These are phyloP conservation scores for Fusarium nodosum DNA, from an alignment of 2,329 filamentous ascomycete genomes.

Conservation along the genomic window DNA sequence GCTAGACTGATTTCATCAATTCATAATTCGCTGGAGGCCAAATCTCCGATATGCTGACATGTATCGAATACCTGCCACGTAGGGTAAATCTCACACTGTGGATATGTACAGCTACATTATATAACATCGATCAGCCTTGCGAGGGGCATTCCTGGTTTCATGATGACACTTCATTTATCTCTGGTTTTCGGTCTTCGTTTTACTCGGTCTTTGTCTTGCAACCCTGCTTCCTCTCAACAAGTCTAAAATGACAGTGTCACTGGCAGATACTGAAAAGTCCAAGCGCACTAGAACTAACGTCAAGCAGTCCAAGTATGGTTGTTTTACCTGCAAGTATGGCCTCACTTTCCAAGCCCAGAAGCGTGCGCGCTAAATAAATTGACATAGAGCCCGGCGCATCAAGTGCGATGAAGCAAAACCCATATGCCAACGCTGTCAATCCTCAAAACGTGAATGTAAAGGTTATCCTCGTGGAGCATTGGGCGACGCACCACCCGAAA, in stretches of 20 bases:
- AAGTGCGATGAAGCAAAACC: slow-evolving; percentile 45
- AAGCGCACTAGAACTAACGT: slow-evolving; percentile 45
- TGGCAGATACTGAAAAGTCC: neutral
- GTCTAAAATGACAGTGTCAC: slow-evolving; percentile 6
- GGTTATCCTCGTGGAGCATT: slow-evolving; percentile 32
- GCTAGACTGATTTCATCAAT: neutral
- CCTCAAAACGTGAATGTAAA: slow-evolving; percentile 25
- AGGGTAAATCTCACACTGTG: accelerated
- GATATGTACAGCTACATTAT: neutral
- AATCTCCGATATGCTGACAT: neutral
- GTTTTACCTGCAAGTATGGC: slow-evolving; percentile 46
- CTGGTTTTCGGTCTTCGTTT: slow-evolving; percentile 15
- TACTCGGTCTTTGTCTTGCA: slow-evolving; percentile 17
- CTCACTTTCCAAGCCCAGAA: accelerated
- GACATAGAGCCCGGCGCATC: slow-evolving; percentile 34
- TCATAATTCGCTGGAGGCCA: neutral
- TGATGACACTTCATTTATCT: neutral
- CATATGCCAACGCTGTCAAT: slow-evolving; percentile 31
- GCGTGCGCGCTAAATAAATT: neutral
- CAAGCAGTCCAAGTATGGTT: slow-evolving; percentile 43
- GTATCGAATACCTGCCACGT: neutral
- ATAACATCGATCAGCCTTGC: neutral
- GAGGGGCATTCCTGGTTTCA: neutral
- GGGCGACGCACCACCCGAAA: neutral
- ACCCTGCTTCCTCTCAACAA: no score